Percentiles rank a stretch among this genome's conserved stretches.
Evolutionary conservation across 768 basidiomycete genomes (phyloP).

Genomic region (Lactifluus hygrophoroides): DNA sequence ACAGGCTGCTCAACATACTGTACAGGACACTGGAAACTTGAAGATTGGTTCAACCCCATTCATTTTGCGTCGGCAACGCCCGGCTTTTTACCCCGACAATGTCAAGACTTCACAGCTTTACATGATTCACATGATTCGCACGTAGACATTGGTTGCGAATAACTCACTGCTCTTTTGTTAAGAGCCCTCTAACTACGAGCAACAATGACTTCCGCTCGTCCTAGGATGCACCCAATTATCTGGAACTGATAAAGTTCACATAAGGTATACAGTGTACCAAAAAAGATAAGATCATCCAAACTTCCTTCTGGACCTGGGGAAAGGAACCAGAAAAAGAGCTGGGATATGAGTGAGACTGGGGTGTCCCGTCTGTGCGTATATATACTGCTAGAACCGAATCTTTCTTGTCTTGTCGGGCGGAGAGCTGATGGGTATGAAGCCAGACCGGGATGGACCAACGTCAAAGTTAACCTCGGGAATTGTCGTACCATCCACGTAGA

Average conservation of each 20-base stretch:
- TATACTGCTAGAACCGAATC: slow-evolving; percentile 30
- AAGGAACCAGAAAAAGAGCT: slow-evolving; percentile 85
- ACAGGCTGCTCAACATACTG: slow-evolving; percentile 76
- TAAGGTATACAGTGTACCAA: slow-evolving; percentile 39
- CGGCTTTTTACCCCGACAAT: slow-evolving; percentile 57
- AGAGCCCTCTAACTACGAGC: slow-evolving; percentile 63
- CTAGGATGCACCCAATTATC: slow-evolving; percentile 26
- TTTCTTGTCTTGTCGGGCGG: slow-evolving; percentile 56
- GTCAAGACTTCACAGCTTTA: slow-evolving; percentile 34
- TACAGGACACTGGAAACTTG: slow-evolving; percentile 62
- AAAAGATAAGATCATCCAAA: slow-evolving; percentile 29
- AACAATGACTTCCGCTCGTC: slow-evolving; percentile 78
- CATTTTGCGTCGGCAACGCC: slow-evolving; percentile 54
- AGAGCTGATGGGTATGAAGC: slow-evolving; percentile 60
- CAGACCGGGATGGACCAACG: slow-evolving; percentile 68
- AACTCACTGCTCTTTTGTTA: slow-evolving; percentile 61
- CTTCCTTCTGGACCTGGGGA: slow-evolving; percentile 68
- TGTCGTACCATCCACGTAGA: slow-evolving; percentile 55
- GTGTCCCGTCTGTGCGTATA: background rate
- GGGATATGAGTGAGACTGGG: background rate
- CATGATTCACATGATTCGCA: too few relatives aligned
- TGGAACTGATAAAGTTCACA: background rate
- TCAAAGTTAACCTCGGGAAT: slow-evolving; percentile 68
- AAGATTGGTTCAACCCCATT: slow-evolving; percentile 76
- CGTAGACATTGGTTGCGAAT: slow-evolving; percentile 7